These are phyloP conservation scores for Fusarium chuoi DNA, from an alignment of 2,329 filamentous ascomycete species.

Conservation along the genomic window DNA sequence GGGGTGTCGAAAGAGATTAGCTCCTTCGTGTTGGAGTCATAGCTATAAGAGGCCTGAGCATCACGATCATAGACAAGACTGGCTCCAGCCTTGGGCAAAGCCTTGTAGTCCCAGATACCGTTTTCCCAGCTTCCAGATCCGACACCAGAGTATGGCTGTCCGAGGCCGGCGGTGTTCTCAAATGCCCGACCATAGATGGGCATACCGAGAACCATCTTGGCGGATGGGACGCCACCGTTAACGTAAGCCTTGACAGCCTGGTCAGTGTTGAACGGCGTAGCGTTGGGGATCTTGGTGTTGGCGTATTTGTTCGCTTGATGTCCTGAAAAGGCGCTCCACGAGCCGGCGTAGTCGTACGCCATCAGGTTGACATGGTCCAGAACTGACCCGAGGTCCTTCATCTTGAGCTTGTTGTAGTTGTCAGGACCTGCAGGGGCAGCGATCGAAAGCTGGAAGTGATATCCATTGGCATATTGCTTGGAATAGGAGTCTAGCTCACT, in stretches of 20 bases:
- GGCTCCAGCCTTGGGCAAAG: conserved; percentile 70
- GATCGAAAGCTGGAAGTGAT: conserved; percentile 62
- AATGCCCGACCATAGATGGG: conserved; percentile 84
- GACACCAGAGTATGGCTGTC: conserved; percentile 60
- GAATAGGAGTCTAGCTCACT: conserved; percentile 59
- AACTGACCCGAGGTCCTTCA: conserved; percentile 57
- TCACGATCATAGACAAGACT: conserved; percentile 65
- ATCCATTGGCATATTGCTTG: conserved; percentile 50
- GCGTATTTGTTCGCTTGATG: conserved; percentile 78
- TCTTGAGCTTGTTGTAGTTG: conserved; percentile 60
- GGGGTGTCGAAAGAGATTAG: conserved; percentile 79
- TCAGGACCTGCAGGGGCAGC: conserved; percentile 59
- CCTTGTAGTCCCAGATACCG: conserved; percentile 85
- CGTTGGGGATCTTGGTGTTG: conserved; percentile 60
- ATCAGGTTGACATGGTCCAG: conserved; percentile 72
- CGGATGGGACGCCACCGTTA: conserved; percentile 65
- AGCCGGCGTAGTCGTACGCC: conserved; percentile 79
- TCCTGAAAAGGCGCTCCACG: conserved; percentile 70
- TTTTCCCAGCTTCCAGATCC: conserved; percentile 77
- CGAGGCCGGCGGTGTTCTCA: conserved; percentile 45
- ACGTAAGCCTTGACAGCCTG: conserved; percentile 73
- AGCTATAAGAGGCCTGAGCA: conserved; percentile 75
- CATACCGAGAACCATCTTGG: conserved; percentile 80
- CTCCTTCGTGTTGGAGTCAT: conserved; percentile 66
- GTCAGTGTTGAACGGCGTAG: conserved; percentile 76